Conservation (phyloP, 208 protist genomes). For the Leishmania turanica region DNA sequence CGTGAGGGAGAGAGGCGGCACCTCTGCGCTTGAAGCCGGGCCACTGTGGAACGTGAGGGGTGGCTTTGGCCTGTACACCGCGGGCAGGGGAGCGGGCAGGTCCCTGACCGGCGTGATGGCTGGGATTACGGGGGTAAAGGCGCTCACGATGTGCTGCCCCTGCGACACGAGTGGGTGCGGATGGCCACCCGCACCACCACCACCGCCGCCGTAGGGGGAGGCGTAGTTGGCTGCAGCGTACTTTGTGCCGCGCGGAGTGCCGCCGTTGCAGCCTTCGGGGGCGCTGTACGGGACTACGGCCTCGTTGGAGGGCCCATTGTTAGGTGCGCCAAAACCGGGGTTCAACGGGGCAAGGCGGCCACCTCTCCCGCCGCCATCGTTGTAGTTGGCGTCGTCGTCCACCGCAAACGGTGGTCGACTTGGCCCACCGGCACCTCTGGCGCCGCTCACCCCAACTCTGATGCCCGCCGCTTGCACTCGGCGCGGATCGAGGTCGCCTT, state of each 20-base stretch:
- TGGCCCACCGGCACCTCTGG: not conserved
- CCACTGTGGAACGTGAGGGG: constrained; percentile 40
- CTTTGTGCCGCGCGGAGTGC: not conserved
- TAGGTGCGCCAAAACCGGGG: constrained; percentile 13
- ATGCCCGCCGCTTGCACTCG: constrained; percentile 9
- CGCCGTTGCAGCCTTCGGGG: not conserved
- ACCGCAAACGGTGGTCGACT: constrained; percentile 32
- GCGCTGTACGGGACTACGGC: not conserved
- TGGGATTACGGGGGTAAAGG: constrained; percentile 31
- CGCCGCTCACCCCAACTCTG: not conserved
- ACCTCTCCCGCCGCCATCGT: constrained; percentile 19
- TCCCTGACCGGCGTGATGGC: constrained; percentile 25
- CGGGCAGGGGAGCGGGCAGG: constrained; percentile 39
- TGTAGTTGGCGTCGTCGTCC: constrained; percentile 17
- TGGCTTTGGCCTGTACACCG: constrained; percentile 47
- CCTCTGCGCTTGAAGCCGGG: not conserved
- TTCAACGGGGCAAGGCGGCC: constrained; percentile 12
- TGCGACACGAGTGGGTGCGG: constrained; percentile 1
- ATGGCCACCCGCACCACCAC: constrained; percentile 8
- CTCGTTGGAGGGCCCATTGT: constrained; percentile 5
- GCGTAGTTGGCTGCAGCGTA: constrained; percentile 10
- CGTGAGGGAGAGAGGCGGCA: not conserved
- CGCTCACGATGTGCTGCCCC: constrained; percentile 21
- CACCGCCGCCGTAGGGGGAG: constrained; percentile 2
- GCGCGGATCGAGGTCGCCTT: constrained; percentile 33